These are phyloP conservation scores for Podospora tetraspora DNA, from an alignment of 495 filamentous ascomycete genomes.

Conservation along the genomic window DNA sequence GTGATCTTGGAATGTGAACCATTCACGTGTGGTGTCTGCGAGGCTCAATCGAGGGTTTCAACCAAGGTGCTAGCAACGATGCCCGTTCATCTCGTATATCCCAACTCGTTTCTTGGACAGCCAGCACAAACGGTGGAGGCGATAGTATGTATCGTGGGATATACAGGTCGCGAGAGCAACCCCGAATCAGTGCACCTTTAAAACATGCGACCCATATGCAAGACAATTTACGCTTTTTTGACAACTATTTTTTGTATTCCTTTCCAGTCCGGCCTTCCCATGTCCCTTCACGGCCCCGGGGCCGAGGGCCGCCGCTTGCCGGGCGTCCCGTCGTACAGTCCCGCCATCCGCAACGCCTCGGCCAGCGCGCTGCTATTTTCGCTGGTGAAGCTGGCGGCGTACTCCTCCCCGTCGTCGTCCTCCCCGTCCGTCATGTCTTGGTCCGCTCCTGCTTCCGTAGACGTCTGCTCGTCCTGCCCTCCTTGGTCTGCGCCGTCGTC, in stretches of 20 bases:
- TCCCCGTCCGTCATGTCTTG: constrained; percentile 1
- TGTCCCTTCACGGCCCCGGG: background rate
- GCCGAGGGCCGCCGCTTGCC: background rate
- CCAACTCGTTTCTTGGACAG: no score
- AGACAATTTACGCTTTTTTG: background rate
- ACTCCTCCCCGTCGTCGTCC: background rate
- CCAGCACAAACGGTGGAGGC: no score
- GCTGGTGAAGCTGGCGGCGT: background rate
- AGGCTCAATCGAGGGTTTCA: no score
- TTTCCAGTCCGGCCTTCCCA: background rate
- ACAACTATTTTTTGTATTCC: background rate
- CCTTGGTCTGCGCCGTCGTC: background rate
- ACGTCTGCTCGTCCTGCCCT: no score
- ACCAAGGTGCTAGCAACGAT: no score
- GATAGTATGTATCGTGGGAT: no score
- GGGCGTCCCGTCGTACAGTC: background rate
- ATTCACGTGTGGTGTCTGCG: no score
- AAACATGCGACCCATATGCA: background rate
- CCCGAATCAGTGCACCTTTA: background rate
- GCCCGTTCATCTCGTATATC: no score
- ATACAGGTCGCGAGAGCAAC: background rate
- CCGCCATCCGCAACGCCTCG: constrained; percentile 6
- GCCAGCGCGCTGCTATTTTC: background rate
- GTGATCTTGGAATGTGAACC: background rate
- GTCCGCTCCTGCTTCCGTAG: no score